These are phyloP conservation scores for Silene noctiflora DNA, from an alignment of 179 eudicot species.

Conservation along the genomic window DNA sequence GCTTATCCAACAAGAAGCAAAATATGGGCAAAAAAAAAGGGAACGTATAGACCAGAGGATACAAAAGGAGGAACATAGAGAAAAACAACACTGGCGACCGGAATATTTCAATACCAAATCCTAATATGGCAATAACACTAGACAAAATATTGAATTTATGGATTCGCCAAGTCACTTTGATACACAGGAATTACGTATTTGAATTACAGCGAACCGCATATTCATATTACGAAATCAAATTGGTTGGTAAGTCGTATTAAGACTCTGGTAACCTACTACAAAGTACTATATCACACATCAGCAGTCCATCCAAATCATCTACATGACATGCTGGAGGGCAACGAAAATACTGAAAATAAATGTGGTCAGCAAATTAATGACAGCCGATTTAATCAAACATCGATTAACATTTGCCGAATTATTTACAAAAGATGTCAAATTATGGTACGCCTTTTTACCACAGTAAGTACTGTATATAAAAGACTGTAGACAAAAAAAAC, in stretches of 20 bases:
- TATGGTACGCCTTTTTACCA: not conserved
- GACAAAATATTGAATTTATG: not conserved
- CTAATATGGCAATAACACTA: not conserved
- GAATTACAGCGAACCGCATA: no score
- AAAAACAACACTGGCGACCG: not conserved
- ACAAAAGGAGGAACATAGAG: not conserved
- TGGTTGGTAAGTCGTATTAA: no score
- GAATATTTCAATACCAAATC: not conserved
- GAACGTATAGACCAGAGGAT: not conserved
- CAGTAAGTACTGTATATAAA: not conserved
- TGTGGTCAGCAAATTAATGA: not conserved
- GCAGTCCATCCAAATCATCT: not conserved
- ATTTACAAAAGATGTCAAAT: not conserved
- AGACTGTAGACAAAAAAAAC: not conserved
- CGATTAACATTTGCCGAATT: not conserved
- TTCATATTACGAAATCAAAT: no score
- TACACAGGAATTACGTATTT: no score
- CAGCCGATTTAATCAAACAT: not conserved
- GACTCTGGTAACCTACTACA: not conserved
- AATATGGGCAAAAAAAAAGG: not conserved
- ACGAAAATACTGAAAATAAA: not conserved
- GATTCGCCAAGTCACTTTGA: no score
- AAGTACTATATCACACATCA: not conserved
- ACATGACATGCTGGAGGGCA: constrained; percentile 1
- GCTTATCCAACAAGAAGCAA: not conserved